phyloP scores from a whole-genome alignment of 2,329 filamentous ascomycete genomes.

The Talaromyces sp. region DNA sequence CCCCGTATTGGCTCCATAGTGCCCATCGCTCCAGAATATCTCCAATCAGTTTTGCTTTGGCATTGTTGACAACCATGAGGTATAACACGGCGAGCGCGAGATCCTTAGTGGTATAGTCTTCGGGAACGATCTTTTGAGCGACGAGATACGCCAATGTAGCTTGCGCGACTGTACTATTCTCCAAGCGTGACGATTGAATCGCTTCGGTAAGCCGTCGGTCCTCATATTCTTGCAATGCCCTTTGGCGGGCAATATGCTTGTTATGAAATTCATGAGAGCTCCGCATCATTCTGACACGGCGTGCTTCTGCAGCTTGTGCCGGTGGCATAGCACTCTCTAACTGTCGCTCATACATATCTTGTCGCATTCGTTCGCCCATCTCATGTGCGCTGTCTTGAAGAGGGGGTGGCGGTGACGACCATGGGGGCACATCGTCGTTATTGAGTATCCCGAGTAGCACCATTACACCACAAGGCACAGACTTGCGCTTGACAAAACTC shows the following conservation, averaged over 20 bases:
- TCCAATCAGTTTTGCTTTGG: slow-evolving; percentile 22
- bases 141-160: slow-evolving; percentile 27
- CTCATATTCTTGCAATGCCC: slow-evolving; percentile 21
- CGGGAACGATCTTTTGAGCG: slow-evolving; percentile 24
- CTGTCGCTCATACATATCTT: slow-evolving; percentile 20
- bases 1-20: slow-evolving; percentile 25
- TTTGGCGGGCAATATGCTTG: slow-evolving; percentile 21
- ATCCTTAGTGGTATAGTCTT: slow-evolving; percentile 23
- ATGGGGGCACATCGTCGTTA: slow-evolving; percentile 26
- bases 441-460: slow-evolving; percentile 27
- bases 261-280: slow-evolving; percentile 20
- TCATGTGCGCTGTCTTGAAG: slow-evolving; percentile 19
- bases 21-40: slow-evolving; percentile 29
- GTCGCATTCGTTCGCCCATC: slow-evolving; percentile 21
- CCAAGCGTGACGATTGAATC: slow-evolving; percentile 26
- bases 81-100: slow-evolving; percentile 27
- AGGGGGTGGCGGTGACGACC: slow-evolving; percentile 20
- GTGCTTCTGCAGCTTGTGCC: slow-evolving; percentile 26
- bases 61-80: slow-evolving; percentile 26
- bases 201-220: slow-evolving; percentile 26
- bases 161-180: slow-evolving; percentile 24
- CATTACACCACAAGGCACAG: slow-evolving; percentile 29
- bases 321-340: slow-evolving; percentile 28
- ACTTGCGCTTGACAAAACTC: slow-evolving; percentile 25
- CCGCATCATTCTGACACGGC: slow-evolving; percentile 22